These are phyloP conservation scores for Leishmania braziliensis DNA, from an alignment of 208 protist species.

Conservation along the genomic window DNA sequence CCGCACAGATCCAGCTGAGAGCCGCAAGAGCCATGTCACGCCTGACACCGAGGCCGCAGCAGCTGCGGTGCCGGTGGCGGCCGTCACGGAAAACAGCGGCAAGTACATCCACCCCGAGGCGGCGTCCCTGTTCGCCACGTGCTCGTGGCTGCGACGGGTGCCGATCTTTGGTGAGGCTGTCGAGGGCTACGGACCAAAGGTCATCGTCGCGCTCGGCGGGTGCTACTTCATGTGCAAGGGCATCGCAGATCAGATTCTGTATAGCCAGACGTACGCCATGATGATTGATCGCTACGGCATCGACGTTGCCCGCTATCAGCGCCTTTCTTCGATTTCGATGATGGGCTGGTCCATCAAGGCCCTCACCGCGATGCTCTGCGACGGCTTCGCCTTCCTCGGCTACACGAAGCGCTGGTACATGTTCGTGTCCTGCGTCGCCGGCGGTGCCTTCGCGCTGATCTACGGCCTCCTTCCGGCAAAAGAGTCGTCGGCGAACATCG, in stretches of 20 bases:
- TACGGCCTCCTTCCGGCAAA: conserved; percentile 50
- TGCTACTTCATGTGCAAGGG: conserved; percentile 62
- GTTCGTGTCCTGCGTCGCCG: conserved; percentile 48
- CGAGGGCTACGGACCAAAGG: conserved; percentile 44
- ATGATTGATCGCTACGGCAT: conserved; percentile 50
- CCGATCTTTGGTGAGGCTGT: conserved; percentile 48
- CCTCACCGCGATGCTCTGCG: conserved; percentile 60
- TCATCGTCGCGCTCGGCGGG: conserved; percentile 36
- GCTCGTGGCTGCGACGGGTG: conserved; percentile 35
- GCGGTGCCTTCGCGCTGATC: conserved; percentile 37
- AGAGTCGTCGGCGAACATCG: conserved; percentile 34
- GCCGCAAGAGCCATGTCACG: background rate
- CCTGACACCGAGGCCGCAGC: background rate
- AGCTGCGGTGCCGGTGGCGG: background rate
- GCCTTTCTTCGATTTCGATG: conserved; percentile 34
- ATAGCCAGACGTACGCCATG: conserved; percentile 41
- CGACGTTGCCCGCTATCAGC: conserved; percentile 45
- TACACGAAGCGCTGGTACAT: conserved; percentile 84
- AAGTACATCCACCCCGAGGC: conserved; percentile 56
- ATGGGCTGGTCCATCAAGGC: conserved; percentile 77
- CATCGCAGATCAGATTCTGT: conserved; percentile 55
- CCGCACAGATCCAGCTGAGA: background rate
- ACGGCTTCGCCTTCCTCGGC: conserved; percentile 61
- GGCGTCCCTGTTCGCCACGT: conserved; percentile 26
- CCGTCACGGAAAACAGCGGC: conserved; percentile 72